These are phyloP conservation scores for Pyrenopolyporus hunteri DNA, from an alignment of 495 filamentous ascomycete genomes.

Conservation along the genomic window DNA sequence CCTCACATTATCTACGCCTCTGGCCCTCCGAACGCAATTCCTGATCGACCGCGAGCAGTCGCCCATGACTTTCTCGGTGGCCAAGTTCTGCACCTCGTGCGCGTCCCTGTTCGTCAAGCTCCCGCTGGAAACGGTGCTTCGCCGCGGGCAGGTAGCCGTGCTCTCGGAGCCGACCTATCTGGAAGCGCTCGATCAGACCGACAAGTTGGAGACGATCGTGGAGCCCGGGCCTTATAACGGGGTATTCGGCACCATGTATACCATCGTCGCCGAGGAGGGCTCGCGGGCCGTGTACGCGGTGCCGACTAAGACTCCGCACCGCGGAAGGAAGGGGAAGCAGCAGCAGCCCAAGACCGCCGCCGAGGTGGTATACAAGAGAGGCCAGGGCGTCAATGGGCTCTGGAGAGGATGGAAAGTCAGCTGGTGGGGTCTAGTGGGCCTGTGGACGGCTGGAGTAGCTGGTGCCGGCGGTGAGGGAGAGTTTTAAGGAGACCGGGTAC, in stretches of 20 bases:
- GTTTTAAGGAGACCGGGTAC: slow-evolving; percentile 39
- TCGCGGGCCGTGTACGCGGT: slow-evolving; percentile 46
- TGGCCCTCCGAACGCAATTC: slow-evolving; percentile 78
- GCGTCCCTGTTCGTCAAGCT: slow-evolving; percentile 84
- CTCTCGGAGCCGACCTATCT: slow-evolving; percentile 51
- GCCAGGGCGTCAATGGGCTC: slow-evolving; percentile 82
- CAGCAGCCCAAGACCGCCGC: slow-evolving; percentile 45
- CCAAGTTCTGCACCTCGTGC: slow-evolving; percentile 75
- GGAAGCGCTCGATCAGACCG: slow-evolving; percentile 48
- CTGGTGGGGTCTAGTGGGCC: slow-evolving; percentile 91
- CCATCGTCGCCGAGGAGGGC: slow-evolving; percentile 84
- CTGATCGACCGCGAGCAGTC: slow-evolving; percentile 82
- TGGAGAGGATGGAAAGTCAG: slow-evolving; percentile 95
- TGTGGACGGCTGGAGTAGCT: slow-evolving; percentile 65
- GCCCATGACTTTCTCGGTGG: slow-evolving; percentile 76
- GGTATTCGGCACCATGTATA: slow-evolving; percentile 84
- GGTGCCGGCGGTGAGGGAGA: slow-evolving; percentile 56
- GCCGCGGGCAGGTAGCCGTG: slow-evolving; percentile 81
- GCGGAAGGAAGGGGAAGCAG: slow-evolving; percentile 45
- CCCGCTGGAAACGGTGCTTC: slow-evolving; percentile 88
- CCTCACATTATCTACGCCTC: slow-evolving; percentile 77
- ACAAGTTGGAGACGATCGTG: slow-evolving; percentile 72
- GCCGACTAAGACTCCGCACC: slow-evolving; percentile 39
- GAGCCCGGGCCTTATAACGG: slow-evolving; percentile 77
- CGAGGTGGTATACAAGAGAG: slow-evolving; percentile 62